phyloP scores from a whole-genome alignment of 495 filamentous ascomycete genomes.

The Tuber brumale region DNA sequence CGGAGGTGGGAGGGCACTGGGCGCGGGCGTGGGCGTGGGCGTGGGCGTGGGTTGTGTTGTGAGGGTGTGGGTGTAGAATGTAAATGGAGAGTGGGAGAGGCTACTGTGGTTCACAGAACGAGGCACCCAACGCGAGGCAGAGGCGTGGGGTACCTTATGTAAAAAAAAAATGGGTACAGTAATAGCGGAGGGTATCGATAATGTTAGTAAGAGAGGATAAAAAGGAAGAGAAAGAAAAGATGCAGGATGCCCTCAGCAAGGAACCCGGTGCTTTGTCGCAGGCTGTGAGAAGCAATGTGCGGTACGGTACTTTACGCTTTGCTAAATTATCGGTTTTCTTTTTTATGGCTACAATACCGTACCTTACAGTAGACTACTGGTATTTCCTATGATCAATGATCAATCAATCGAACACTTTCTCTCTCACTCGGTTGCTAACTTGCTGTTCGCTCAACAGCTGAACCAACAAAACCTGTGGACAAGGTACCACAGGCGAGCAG shows the following conservation, averaged over 20 bases:
- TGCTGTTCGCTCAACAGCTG: not conserved
- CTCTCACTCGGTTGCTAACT: not conserved
- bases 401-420: not conserved
- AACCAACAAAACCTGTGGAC: not conserved
- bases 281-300: not conserved
- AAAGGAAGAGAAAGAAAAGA: not conserved
- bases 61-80: not conserved
- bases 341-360: not conserved
- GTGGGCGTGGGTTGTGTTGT: not conserved
- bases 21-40: not conserved
- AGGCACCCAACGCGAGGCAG: slow-evolving; percentile 31
- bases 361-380: not conserved
- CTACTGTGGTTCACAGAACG: slow-evolving; percentile 8
- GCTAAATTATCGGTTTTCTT: not conserved
- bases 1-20: slow-evolving; percentile 3
- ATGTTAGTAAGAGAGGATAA: not conserved
- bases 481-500: not conserved
- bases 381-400: not conserved
- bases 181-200: not conserved
- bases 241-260: not conserved
- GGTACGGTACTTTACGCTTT: not conserved
- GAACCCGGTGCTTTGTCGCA: not conserved
- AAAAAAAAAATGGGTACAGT: not conserved
- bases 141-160: not conserved
- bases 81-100: slow-evolving; percentile 12